Evolutionary conservation across 2,329 filamentous ascomycete genomes (phyloP).

Genomic region (Leptographium lundbergii): DNA sequence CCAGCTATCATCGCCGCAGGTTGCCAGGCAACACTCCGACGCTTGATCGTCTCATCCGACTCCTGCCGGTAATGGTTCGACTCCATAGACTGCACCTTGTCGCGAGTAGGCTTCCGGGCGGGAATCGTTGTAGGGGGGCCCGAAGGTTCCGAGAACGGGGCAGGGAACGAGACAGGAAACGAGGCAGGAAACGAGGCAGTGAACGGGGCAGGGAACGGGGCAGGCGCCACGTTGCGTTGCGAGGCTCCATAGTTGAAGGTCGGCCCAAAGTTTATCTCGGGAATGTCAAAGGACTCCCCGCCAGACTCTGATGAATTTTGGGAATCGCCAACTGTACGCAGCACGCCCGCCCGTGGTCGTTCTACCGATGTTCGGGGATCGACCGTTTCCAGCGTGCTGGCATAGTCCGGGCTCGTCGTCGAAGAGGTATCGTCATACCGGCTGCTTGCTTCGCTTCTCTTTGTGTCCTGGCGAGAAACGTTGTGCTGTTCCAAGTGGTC

Average conservation of each 20-base stretch:
- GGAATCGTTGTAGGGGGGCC: neutral
- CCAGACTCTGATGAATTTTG: neutral
- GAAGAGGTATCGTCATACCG: slow-evolving; percentile 52
- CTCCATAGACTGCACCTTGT: slow-evolving; percentile 11
- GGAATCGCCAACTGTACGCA: slow-evolving; percentile 61
- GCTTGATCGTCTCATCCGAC: slow-evolving; percentile 41
- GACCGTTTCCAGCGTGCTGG: slow-evolving; percentile 50
- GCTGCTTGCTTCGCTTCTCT: slow-evolving; percentile 27
- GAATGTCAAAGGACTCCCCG: slow-evolving; percentile 41
- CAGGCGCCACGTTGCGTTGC: slow-evolving; percentile 20
- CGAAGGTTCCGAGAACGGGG: neutral
- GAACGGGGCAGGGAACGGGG: too few species aligned
- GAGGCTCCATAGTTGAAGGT: slow-evolving; percentile 52
- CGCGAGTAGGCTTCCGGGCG: neutral
- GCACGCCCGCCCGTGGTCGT: slow-evolving; percentile 62
- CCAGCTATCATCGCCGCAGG: slow-evolving; percentile 41
- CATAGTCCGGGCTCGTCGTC: slow-evolving; percentile 61
- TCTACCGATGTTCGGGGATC: slow-evolving; percentile 42
- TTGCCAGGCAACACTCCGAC: slow-evolving; percentile 62
- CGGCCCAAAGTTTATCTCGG: slow-evolving; percentile 73
- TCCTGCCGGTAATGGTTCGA: slow-evolving; percentile 30
- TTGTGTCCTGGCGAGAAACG: slow-evolving; percentile 24
- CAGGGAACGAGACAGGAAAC: too few species aligned
- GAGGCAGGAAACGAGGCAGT: too few species aligned
- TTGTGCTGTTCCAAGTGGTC: slow-evolving; percentile 7